phyloP scores from a whole-genome alignment of 2,329 filamentous ascomycete species.

The Talaromyces sp. region DNA sequence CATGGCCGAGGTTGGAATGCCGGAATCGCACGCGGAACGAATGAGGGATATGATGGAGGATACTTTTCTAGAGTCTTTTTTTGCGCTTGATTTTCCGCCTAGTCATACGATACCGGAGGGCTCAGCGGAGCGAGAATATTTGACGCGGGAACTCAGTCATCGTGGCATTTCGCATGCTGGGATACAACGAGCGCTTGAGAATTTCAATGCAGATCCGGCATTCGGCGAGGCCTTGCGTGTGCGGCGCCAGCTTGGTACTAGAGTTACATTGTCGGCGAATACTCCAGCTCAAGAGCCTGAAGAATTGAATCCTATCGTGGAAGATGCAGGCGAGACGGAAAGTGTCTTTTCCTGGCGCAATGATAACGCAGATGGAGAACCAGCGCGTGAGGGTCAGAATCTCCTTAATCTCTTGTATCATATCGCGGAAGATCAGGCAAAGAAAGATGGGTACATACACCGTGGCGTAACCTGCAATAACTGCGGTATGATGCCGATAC shows the following conservation, averaged over 20 bases:
- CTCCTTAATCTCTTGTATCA: slow-evolving; percentile 83
- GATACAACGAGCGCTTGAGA: slow-evolving; percentile 38
- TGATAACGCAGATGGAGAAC: slow-evolving; percentile 42
- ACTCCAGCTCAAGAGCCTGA: slow-evolving; percentile 27
- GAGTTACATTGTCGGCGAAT: slow-evolving; percentile 34
- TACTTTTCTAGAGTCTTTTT: slow-evolving; percentile 44
- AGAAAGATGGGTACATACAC: slow-evolving; percentile 85
- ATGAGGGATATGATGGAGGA: slow-evolving; percentile 48
- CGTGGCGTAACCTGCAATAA: slow-evolving; percentile 88
- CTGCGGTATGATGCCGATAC: slow-evolving; percentile 83
- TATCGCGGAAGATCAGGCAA: slow-evolving; percentile 89
- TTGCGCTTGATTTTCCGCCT: slow-evolving; percentile 42
- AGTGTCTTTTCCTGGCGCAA: slow-evolving; percentile 48
- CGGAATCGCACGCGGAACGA: slow-evolving; percentile 38
- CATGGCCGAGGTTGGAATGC: slow-evolving; percentile 42
- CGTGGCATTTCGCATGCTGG: slow-evolving; percentile 41
- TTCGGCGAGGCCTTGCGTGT: slow-evolving; percentile 42
- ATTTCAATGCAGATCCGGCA: slow-evolving; percentile 41
- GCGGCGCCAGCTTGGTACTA: slow-evolving; percentile 40
- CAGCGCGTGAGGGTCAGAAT: slow-evolving; percentile 64
- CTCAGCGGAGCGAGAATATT: slow-evolving; percentile 37
- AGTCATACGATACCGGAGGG: slow-evolving; percentile 35
- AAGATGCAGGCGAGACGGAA: slow-evolving; percentile 40
- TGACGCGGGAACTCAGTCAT: slow-evolving; percentile 39
- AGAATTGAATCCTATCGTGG: neutral